Evolutionary conservation across 805 yeast genomes (phyloP).

Genomic region (Ogataea henricii): DNA sequence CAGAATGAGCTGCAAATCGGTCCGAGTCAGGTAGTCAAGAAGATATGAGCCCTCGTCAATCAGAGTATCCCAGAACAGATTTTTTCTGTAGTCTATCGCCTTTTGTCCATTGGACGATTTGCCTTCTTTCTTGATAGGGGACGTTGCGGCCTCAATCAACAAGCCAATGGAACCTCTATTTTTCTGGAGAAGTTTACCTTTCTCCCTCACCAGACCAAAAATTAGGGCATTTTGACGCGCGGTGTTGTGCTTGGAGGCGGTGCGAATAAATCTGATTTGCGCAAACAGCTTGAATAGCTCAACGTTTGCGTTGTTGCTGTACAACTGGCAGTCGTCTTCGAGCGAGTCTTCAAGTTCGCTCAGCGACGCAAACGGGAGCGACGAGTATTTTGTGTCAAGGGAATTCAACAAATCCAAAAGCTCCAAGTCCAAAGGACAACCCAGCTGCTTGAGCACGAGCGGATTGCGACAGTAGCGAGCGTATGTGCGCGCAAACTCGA

Average conservation of each 20-base stretch:
- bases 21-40: background rate
- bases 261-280: background rate
- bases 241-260: background rate
- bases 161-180: background rate
- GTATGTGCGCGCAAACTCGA: slow-evolving; percentile 15
- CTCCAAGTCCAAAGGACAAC: background rate
- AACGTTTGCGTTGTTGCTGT: background rate
- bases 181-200: background rate
- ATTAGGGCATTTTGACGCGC: background rate
- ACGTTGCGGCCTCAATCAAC: background rate
- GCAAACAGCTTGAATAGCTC: slow-evolving; percentile 7
- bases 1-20: background rate
- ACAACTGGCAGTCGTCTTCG: background rate
- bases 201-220: background rate
- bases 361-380: background rate
- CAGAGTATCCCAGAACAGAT: background rate
- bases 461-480: slow-evolving; percentile 5
- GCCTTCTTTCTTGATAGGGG: background rate
- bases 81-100: background rate
- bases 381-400: slow-evolving; percentile 9
- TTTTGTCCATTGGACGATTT: background rate
- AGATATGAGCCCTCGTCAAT: background rate
- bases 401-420: slow-evolving; percentile 11
- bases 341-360: slow-evolving; percentile 2
- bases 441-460: slow-evolving; percentile 11